Conservation (phyloP, 2,329 filamentous ascomycete genomes). For the Pleomassaria siparia region DNA sequence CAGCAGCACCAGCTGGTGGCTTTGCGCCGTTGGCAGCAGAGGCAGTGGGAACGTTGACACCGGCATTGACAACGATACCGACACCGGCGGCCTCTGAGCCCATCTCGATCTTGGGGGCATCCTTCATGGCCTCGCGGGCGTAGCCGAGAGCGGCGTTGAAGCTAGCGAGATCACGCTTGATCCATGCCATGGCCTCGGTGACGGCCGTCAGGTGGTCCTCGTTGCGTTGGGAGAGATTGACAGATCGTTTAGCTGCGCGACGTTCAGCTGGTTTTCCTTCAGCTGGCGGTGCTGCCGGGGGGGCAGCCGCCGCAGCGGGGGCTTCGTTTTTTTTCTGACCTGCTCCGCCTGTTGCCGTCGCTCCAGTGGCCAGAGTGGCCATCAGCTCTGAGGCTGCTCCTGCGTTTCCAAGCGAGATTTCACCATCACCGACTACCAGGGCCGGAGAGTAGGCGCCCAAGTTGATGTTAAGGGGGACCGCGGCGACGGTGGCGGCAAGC, state of each 20-base stretch:
- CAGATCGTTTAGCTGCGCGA: conserved; percentile 25
- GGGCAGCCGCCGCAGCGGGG: conserved; percentile 14
- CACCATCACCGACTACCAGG: conserved; percentile 57
- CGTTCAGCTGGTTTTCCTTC: conserved; percentile 20
- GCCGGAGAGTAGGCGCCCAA: conserved; percentile 55
- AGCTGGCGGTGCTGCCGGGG: conserved; percentile 1
- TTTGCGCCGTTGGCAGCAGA: conserved; percentile 41
- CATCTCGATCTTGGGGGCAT: conserved; percentile 52
- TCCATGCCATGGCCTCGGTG: conserved; percentile 38
- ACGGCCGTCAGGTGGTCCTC: conserved; percentile 17
- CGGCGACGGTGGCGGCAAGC: conserved; percentile 39
- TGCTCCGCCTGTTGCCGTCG: conserved; percentile 22
- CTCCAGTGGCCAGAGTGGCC: conserved; percentile 49
- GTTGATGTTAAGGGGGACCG: conserved; percentile 56
- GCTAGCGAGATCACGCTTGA: conserved; percentile 52
- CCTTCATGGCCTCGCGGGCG: conserved; percentile 50
- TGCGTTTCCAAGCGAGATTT: conserved; percentile 51
- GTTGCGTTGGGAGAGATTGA: conserved; percentile 27
- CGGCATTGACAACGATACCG: conserved; percentile 41
- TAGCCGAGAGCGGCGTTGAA: conserved; percentile 53
- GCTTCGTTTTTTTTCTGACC: conserved; percentile 18
- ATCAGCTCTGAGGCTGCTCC: conserved; percentile 47
- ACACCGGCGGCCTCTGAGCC: conserved; percentile 51
- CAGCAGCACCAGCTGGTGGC: too few relatives aligned
- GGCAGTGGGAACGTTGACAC: conserved; percentile 40